Evolutionary conservation across 1,284 basidiomycete species (phyloP), one percentile per base, ranked within the genome.

Genomic region (Ceratobasidium sp.): DNA sequence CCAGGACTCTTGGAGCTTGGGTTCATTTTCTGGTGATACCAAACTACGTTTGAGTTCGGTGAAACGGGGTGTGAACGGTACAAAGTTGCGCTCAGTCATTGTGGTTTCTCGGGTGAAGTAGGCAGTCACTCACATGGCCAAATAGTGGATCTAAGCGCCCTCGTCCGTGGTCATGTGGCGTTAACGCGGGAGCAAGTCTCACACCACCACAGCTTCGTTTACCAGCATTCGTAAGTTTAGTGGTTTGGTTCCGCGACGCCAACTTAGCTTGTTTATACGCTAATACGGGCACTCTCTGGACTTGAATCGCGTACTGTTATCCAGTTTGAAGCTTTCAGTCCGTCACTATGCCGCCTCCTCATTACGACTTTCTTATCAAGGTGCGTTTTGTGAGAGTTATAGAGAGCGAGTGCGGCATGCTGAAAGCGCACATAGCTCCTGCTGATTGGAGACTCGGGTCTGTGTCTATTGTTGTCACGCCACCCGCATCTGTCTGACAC

Each of bases 381-480:
- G 92, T 90, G 78, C 79, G 83, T 74, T 58, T 31, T 49, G 29
- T 46, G 29, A 22, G 7, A 31, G 41, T 7, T 46, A 11, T 2
- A 13, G 39, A 39, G n/a, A n/a, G 19, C 29, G 22, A 51, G 54
- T 41, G 39, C 14, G 56, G 27, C 1, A 39, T 46, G 68, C 76
- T 77, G 5, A 77, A 37, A n/a, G 27, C 19, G 13, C 7, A 29
- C 53, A 66, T 73, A 95, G 92, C 92, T 98, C 78, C 89, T 98
- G 75, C 92, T 98, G 82, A 98, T 98, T 82, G 96, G 96, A 77
- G 96, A 98, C 85, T 98, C 96, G 80, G 96, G 95, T 95, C 75
- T 79, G 83, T 80, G 2, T 51, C 24, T n/a, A 31, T 8, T 62
- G 9, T 31, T 22, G 29, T 22, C 22, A 14, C 11, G 37, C 61